These are phyloP conservation scores for Nyssa sinensis DNA, from an alignment of 148 eudicot genomes.

Conservation along the genomic window DNA sequence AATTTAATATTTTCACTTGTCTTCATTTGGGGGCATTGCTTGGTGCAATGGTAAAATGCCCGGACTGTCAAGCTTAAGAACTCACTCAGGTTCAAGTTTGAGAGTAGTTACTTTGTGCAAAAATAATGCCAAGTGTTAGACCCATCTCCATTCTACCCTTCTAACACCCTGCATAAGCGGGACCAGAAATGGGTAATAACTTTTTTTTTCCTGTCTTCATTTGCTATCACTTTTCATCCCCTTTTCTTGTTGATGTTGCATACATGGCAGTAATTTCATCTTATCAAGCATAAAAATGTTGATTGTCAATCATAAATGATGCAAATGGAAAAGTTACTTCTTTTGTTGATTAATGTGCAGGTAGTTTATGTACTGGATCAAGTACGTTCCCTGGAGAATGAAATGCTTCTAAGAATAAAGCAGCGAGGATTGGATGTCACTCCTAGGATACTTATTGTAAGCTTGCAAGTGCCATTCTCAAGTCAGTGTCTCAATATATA, in stretches of 20 bases:
- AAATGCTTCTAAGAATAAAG: slow-evolving; percentile 72
- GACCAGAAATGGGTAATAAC: too few relatives aligned
- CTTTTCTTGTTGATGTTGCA: slow-evolving; percentile 2
- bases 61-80: too few relatives aligned
- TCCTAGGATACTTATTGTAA: slow-evolving; percentile 86
- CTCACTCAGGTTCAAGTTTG: too few relatives aligned
- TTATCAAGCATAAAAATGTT: background rate
- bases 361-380: slow-evolving; percentile 93
- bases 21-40: too few relatives aligned
- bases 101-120: too few relatives aligned
- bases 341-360: slow-evolving; percentile 33
- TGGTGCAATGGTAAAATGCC: too few relatives aligned
- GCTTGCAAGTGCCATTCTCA: slow-evolving; percentile 10
- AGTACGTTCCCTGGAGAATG: slow-evolving; percentile 91
- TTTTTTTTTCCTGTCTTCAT: background rate
- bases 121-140: too few relatives aligned
- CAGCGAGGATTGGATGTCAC: slow-evolving; percentile 73
- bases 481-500: background rate
- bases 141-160: too few relatives aligned
- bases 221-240: background rate
- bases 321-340: background rate
- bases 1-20: background rate
- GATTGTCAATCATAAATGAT: background rate
- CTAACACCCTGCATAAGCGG: too few relatives aligned
- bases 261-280: background rate